Evolutionary conservation across 768 basidiomycete species (phyloP).

Genomic region (Mycena filopes): DNA sequence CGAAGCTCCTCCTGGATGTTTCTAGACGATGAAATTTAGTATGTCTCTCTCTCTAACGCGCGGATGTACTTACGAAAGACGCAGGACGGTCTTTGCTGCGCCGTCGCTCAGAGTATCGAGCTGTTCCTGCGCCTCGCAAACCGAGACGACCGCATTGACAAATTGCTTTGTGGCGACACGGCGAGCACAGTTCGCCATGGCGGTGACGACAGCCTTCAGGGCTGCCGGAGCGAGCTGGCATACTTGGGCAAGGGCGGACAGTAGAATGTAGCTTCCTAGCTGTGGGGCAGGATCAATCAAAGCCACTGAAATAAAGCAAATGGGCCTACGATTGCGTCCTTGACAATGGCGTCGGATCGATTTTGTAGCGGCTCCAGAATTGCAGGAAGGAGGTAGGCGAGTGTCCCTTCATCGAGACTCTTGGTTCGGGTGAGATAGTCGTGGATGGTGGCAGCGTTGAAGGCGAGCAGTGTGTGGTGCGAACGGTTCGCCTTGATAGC

Average conservation of each 20-base stretch:
- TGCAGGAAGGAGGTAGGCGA: slow-evolving; percentile 74
- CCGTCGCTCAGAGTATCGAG: slow-evolving; percentile 57
- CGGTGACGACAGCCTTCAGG: slow-evolving; percentile 64
- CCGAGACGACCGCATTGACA: slow-evolving; percentile 69
- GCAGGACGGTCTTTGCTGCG: slow-evolving; percentile 53
- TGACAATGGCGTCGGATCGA: slow-evolving; percentile 45
- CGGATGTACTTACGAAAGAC: slow-evolving; percentile 57
- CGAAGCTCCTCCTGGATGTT: slow-evolving; percentile 59
- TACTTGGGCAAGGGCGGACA: slow-evolving; percentile 77
- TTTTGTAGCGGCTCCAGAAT: slow-evolving; percentile 66
- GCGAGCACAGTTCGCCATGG: slow-evolving; percentile 63
- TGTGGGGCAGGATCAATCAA: slow-evolving; percentile 38
- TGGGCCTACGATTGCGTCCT: slow-evolving; percentile 66
- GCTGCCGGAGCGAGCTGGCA: slow-evolving; percentile 67
- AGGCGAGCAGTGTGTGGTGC: slow-evolving; percentile 83
- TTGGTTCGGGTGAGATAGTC: slow-evolving; percentile 78
- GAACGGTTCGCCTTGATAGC: slow-evolving; percentile 59
- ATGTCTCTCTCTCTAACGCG: neutral
- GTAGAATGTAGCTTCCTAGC: slow-evolving; percentile 80
- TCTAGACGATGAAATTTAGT: slow-evolving; percentile 41
- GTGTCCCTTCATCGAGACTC: slow-evolving; percentile 69
- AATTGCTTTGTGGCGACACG: slow-evolving; percentile 67
- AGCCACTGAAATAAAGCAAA: neutral
- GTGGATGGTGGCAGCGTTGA: slow-evolving; percentile 82
- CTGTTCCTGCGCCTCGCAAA: slow-evolving; percentile 72